Base-by-base conservation (phyloP, 2,329 filamentous ascomycete species). In the Penicillium capsulatum region DNA sequence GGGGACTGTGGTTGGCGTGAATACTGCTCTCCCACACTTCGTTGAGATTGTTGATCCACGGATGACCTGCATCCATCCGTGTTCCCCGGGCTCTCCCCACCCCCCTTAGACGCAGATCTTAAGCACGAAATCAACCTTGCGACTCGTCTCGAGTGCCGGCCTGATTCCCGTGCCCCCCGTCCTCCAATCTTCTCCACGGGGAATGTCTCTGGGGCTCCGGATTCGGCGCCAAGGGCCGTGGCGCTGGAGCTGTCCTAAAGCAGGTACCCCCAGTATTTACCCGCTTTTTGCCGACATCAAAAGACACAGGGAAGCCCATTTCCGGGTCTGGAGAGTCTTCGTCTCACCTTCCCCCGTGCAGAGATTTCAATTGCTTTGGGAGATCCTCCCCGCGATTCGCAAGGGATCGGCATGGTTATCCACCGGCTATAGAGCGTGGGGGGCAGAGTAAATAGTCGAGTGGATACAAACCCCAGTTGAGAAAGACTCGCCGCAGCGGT, bases 111-210 rank as follows among this genome's bases (percentile, higher is more conserved):
- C 38, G 49, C 35, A 47, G 49, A 54, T 54, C 51, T 44, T 44
- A 44, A 39, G 48, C 37, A 44, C 34, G 31, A 31, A 37, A 26
- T 28, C 19, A 22, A 5, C 9, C 19, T 22, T 22, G 19, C 19
- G 19, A 22, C 19, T 20, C 33, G 34, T 24, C 6, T 36, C 24
- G 10, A 36, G 29, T 36, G 34, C 34, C 34, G 34, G 20, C 34
- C 16, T 31, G 11, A 31, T 8, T 16, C 13, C n/a, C 22, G 19
- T 5, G 14, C n/a, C n/a, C n/a, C n/a, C n/a, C n/a, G n/a, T n/a
- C n/a, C n/a, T n/a, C n/a, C n/a, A n/a, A n/a, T n/a, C n/a, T 40
- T 48, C 42, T 45, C 45, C 50, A 51, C 38, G 51, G 51, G 40
- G 44, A 48, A 52, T 6, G 48, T 13, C 34, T 35, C 35, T 42